These are phyloP conservation scores for Fusarium virguliforme DNA, from an alignment of 2,329 filamentous ascomycete genomes.

Conservation along the genomic window DNA sequence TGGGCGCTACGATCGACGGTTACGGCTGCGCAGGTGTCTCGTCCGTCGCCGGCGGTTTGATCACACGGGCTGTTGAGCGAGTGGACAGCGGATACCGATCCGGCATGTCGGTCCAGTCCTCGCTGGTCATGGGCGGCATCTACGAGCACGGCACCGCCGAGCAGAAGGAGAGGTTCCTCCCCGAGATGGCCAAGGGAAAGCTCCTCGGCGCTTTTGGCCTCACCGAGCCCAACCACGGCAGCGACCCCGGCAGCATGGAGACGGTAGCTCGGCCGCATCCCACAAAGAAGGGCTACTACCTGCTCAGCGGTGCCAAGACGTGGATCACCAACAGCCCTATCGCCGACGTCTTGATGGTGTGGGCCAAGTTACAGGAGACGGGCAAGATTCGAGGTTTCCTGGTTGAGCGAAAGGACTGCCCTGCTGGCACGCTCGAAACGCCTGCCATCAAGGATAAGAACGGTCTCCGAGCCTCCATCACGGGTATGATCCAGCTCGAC, in stretches of 20 bases:
- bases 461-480: slow-evolving; percentile 91
- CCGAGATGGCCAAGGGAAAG: slow-evolving; percentile 85
- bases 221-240: slow-evolving; percentile 94
- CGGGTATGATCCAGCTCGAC: slow-evolving; percentile 98
- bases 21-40: slow-evolving; percentile 92
- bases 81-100: slow-evolving; percentile 94
- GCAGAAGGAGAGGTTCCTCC: slow-evolving; percentile 88
- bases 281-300: slow-evolving; percentile 85
- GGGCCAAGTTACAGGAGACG: slow-evolving; percentile 92
- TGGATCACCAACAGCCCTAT: slow-evolving; percentile 98
- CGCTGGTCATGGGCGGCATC: slow-evolving; percentile 94
- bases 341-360: slow-evolving; percentile 86
- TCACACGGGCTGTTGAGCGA: slow-evolving; percentile 90
- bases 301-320: slow-evolving; percentile 87
- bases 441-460: slow-evolving; percentile 96
- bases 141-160: slow-evolving; percentile 89
- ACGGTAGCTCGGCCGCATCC: slow-evolving; percentile 88
- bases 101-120: slow-evolving; percentile 94
- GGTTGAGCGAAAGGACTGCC: slow-evolving; percentile 87
- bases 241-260: slow-evolving; percentile 93
- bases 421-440: slow-evolving; percentile 90
- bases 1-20: slow-evolving; percentile 88
- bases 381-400: slow-evolving; percentile 96
- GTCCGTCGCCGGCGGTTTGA: slow-evolving; percentile 89
- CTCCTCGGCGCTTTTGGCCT: slow-evolving; percentile 89